Percentiles rank a stretch among this genome's conserved stretches.
These are phyloP conservation scores for Hanseniaspora osmophila DNA, from an alignment of 805 yeast species.

Conservation along the genomic window DNA sequence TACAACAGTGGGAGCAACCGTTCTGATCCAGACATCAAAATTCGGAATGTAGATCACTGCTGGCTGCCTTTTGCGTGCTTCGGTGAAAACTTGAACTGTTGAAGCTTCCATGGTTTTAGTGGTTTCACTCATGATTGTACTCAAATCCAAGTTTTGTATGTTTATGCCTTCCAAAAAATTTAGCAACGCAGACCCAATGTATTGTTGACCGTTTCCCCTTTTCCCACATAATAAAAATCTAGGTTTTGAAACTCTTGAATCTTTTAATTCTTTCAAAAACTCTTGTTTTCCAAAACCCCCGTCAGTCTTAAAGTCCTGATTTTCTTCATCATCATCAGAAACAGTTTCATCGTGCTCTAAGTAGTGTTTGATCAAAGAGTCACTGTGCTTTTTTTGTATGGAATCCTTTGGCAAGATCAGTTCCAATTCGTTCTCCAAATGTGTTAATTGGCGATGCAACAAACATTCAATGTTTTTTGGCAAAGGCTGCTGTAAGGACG, in stretches of 20 bases:
- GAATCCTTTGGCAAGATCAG: constrained; percentile 41
- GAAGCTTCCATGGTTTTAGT: constrained; percentile 72
- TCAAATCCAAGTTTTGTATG: constrained; percentile 73
- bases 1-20: constrained; percentile 54
- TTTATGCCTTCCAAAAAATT: constrained; percentile 80
- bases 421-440: constrained; percentile 35
- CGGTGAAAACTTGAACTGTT: constrained; percentile 69
- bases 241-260: constrained; percentile 67
- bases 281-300: constrained; percentile 62
- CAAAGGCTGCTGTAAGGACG: constrained; percentile 52
- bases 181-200: constrained; percentile 67
- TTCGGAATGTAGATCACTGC: constrained; percentile 75
- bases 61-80: constrained; percentile 82
- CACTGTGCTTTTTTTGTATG: constrained; percentile 8
- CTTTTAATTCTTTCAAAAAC: constrained; percentile 33
- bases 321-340: constrained; percentile 9
- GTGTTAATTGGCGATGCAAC: constrained; percentile 35
- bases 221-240: constrained; percentile 60
- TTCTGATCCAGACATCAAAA: constrained; percentile 58
- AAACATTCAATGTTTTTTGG: constrained; percentile 62
- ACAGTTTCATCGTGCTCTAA: constrained; percentile 19
- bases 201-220: constrained; percentile 76
- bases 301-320: constrained; percentile 28
- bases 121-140: constrained; percentile 62
- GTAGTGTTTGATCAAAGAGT: constrained; percentile 22